Base-by-base conservation (phyloP, 768 basidiomycete species). In the Auricularia heimuer region DNA sequence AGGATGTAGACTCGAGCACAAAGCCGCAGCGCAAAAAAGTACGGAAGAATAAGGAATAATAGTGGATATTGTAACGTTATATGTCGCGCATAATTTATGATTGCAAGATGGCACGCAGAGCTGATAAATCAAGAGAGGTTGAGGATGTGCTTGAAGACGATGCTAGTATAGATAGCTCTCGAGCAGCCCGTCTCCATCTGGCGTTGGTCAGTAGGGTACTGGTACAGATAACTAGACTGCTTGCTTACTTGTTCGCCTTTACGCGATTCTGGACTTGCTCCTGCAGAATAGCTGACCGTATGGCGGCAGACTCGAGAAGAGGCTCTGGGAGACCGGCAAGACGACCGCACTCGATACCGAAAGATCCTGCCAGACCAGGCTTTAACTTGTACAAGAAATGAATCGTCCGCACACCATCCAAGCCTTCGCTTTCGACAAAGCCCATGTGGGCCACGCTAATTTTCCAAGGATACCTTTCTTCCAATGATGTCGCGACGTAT, bases 341-440 rank as follows among this genome's bases (percentile, higher is more conserved):
- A 54, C 92, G 83, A 7, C 87, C 94, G 73, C 94, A 96, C 78
- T 96, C 94, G 8, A 97, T 86, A 11, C 94, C 94, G 72, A 94
- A 98, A 0, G 92, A 94, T 75, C 85, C 84, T 3, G 92, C 88
- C 42, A 93, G 77, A 11, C 94, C 94, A 6, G 78, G 75, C 0
- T 82, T 81, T 24, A 98, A 78, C 36, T 77, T 81, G 75, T 96
- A 99, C 36, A 97, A 76, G 76, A 98, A 99, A 4, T 88, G 90
- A 51, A 99, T 88, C 61, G 89, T 85, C 29, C 88, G 81, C 29
- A 81, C 81, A 4, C 93, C 90, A 71, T 90, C 87, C 67, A 89
- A 79, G 3, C 86, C 81, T 36, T 77, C 79, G 12, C 88, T 85
- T 47, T 87, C 84, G 29, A 82, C 80, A 70, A 91, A 96, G 33